Conservation (phyloP, 768 basidiomycete species). For the Suillus lakei region DNA sequence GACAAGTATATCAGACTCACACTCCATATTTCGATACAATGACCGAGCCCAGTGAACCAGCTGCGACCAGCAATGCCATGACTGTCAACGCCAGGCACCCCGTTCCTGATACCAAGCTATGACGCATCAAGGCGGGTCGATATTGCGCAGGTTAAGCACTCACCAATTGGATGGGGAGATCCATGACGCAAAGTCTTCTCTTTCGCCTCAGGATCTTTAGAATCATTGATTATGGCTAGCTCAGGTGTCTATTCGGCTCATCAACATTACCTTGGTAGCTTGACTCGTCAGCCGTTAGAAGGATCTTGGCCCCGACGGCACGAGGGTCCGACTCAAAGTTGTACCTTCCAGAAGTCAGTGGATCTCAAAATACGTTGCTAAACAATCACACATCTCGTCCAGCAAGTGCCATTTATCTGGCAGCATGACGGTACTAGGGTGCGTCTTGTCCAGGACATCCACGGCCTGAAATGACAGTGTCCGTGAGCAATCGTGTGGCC, state of each 20-base stretch:
- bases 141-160: conserved; percentile 16
- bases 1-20: conserved; percentile 41
- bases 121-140: conserved; percentile 6
- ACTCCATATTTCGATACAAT: conserved; percentile 79
- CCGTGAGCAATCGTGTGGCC: conserved; percentile 21
- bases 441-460: conserved; percentile 55
- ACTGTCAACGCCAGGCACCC: conserved; percentile 64
- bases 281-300: conserved; percentile 69
- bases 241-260: neutral
- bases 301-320: conserved; percentile 58
- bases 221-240: neutral
- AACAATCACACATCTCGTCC: conserved; percentile 60
- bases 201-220: conserved; percentile 27
- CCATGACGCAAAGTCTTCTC: conserved; percentile 63
- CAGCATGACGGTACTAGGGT: conserved; percentile 64
- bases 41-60: conserved; percentile 85
- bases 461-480: conserved; percentile 50
- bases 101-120: conserved; percentile 85
- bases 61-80: conserved; percentile 66
- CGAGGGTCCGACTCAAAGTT: conserved; percentile 78
- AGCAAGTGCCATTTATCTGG: conserved; percentile 55
- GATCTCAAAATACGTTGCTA: conserved; percentile 11
- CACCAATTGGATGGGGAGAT: conserved; percentile 78
- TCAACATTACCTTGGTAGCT: conserved; percentile 56
- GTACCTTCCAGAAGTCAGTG: conserved; percentile 48